Evolutionary conservation across 2,329 filamentous ascomycete species (phyloP).

Genomic region (Periconia sp.): DNA sequence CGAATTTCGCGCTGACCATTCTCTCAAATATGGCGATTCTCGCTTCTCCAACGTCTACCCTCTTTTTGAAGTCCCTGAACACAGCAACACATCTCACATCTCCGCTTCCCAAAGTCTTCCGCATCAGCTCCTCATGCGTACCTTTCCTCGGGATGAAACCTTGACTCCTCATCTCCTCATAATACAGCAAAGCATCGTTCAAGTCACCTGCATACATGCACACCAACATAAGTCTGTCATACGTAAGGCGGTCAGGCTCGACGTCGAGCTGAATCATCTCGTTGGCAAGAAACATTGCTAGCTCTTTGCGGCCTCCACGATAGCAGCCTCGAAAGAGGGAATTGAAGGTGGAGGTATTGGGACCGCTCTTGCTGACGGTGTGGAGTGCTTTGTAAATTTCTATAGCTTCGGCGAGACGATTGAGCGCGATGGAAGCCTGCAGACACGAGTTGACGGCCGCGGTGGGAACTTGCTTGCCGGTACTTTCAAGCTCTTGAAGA

Average conservation of each 20-base stretch:
- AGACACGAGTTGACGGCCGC: constrained; percentile 60
- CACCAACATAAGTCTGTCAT: constrained; percentile 66
- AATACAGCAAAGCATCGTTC: constrained; percentile 57
- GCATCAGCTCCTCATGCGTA: constrained; percentile 42
- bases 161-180: constrained; percentile 56
- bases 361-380: constrained; percentile 53
- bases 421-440: constrained; percentile 55
- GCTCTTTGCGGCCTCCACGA: constrained; percentile 52
- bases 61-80: constrained; percentile 25
- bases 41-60: neutral
- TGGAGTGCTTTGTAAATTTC: constrained; percentile 68
- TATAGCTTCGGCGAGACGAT: constrained; percentile 58
- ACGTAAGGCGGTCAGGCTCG: constrained; percentile 63
- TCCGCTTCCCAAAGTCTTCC: constrained; percentile 23
- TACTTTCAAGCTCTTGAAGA: constrained; percentile 62
- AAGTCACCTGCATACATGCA: constrained; percentile 53
- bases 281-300: constrained; percentile 66
- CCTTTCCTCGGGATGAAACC: constrained; percentile 32
- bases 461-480: constrained; percentile 58
- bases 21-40: constrained; percentile 1
- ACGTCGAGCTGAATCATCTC: constrained; percentile 66
- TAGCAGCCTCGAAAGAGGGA: constrained; percentile 60
- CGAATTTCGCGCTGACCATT: constrained; percentile 6
- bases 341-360: constrained; percentile 65
- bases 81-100: constrained; percentile 42